Percentiles rank a stretch among this genome's conserved stretches.
These are phyloP conservation scores for Scheffersomyces spartinae DNA, from an alignment of 805 yeast species.

Conservation along the genomic window DNA sequence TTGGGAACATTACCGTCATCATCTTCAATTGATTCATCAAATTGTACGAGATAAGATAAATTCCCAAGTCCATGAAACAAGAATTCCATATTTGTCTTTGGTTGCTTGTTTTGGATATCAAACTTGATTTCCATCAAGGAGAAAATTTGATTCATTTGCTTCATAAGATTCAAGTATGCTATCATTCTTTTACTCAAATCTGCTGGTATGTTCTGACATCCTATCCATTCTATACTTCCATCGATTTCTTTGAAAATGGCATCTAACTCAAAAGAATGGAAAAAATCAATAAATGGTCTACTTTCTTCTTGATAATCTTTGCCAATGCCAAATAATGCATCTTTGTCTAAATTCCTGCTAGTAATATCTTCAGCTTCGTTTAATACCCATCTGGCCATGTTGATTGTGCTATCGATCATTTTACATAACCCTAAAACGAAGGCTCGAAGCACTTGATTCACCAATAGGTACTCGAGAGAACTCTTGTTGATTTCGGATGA, in stretches of 20 bases:
- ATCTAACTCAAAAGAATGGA: constrained; percentile 12
- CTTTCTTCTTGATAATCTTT: too few species aligned
- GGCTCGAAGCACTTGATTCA: constrained; percentile 40
- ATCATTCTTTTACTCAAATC: too few species aligned
- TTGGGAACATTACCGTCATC: constrained; percentile 6
- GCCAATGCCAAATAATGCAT: too few species aligned
- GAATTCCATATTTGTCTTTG: too few species aligned
- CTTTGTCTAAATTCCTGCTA: constrained; percentile 51
- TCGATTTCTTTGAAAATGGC: constrained; percentile 18
- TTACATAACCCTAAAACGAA: constrained; percentile 43
- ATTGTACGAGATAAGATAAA: too few species aligned
- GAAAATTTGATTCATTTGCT: too few species aligned
- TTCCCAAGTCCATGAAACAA: too few species aligned
- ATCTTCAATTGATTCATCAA: constrained; percentile 8
- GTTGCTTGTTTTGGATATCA: too few species aligned
- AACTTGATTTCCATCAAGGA: too few species aligned
- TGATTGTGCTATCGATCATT: constrained; percentile 36
- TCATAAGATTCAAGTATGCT: too few species aligned
- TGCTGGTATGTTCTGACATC: too few species aligned
- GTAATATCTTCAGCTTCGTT: constrained; percentile 71
- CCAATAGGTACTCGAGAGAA: constrained; percentile 15
- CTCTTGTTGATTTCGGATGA: constrained; percentile 1
- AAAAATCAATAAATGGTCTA: constrained; percentile 24
- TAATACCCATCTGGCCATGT: constrained; percentile 45
- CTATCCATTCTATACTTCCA: constrained; percentile 20